A percentile compares a stretch with the other conserved stretches of the same genome.
Conservation (phyloP, 805 yeast species). For the Pichia scutulata region DNA sequence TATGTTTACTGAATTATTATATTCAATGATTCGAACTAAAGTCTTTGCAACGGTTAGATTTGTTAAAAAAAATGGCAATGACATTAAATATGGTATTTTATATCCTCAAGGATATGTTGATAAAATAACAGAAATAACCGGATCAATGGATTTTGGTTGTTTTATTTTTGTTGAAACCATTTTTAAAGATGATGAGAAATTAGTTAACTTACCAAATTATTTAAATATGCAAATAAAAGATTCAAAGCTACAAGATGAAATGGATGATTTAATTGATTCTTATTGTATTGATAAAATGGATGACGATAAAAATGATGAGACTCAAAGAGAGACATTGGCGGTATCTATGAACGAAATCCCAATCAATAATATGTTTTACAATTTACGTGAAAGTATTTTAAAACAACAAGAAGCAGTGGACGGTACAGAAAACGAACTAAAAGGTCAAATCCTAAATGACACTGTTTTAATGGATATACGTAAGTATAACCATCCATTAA, state of each 20-base stretch:
- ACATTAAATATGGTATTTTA: conserved; percentile 10
- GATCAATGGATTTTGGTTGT: conserved; percentile 25
- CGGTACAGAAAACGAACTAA: conserved; percentile 5
- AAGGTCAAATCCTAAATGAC: conserved; percentile 13
- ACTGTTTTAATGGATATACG: background rate
- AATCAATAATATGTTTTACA: conserved; percentile 3
- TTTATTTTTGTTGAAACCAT: conserved; percentile 55
- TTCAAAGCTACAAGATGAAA: conserved; percentile 37
- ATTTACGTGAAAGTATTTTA: background rate
- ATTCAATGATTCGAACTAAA: conserved; percentile 41
- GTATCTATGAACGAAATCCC: conserved; percentile 1
- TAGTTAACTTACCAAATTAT: conserved; percentile 34
- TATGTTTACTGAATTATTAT: conserved; percentile 42
- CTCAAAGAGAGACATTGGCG: conserved; percentile 5
- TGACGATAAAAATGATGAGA: conserved; percentile 18
- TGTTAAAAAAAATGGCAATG: conserved; percentile 40
- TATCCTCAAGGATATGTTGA: conserved; percentile 19
- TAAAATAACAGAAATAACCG: conserved; percentile 13
- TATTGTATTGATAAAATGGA: conserved; percentile 8
- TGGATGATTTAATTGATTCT: conserved; percentile 37
- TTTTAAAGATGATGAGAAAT: conserved; percentile 59
- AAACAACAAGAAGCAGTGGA: background rate
- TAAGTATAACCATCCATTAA: conserved; percentile 1
- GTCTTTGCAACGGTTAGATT: conserved; percentile 54
- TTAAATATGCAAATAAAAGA: conserved; percentile 25